Percentiles rank a stretch among this genome's conserved stretches.
Evolutionary conservation across 768 basidiomycete species (phyloP).

Genomic region (Cyclocybe cylindracea): DNA sequence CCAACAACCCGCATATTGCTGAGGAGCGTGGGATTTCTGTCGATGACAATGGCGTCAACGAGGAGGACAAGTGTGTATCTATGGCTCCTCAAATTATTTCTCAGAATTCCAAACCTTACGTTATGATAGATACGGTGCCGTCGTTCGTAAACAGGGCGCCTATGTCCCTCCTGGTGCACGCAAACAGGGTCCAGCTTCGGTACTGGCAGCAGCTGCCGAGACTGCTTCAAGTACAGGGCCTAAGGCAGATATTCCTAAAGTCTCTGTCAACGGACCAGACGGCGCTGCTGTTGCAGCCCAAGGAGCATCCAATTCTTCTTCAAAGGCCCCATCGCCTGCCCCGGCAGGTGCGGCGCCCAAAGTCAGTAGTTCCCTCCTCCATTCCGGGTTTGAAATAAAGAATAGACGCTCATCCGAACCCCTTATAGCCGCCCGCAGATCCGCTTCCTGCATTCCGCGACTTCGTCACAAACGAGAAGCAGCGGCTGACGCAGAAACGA

Average conservation of each 20-base stretch:
- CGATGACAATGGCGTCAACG: constrained; percentile 78
- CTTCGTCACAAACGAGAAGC: constrained; percentile 91
- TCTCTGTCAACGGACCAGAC: constrained; percentile 79
- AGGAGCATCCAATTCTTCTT: constrained; percentile 45
- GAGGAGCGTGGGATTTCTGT: constrained; percentile 77
- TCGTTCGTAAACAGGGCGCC: constrained; percentile 83
- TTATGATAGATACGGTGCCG: constrained; percentile 80
- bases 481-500: constrained; percentile 87
- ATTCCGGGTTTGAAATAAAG: background rate
- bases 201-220: background rate
- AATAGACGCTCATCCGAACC: constrained; percentile 8
- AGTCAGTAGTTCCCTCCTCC: constrained; percentile 30
- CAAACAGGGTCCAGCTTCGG: constrained; percentile 12
- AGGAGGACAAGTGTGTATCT: constrained; percentile 88
- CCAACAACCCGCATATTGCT: constrained; percentile 82
- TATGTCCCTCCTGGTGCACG: constrained; percentile 95
- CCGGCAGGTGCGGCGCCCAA: constrained; percentile 44
- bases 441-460: constrained; percentile 85
- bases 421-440: constrained; percentile 63
- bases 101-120: constrained; percentile 20
- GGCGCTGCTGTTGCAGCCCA: constrained; percentile 49
- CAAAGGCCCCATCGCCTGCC: constrained; percentile 67
- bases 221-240: constrained; percentile 18
- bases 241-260: constrained; percentile 63
- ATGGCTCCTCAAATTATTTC: constrained; percentile 12